phyloP scores from a whole-genome alignment of 768 basidiomycete genomes.

The Cubamyces lactineus region DNA sequence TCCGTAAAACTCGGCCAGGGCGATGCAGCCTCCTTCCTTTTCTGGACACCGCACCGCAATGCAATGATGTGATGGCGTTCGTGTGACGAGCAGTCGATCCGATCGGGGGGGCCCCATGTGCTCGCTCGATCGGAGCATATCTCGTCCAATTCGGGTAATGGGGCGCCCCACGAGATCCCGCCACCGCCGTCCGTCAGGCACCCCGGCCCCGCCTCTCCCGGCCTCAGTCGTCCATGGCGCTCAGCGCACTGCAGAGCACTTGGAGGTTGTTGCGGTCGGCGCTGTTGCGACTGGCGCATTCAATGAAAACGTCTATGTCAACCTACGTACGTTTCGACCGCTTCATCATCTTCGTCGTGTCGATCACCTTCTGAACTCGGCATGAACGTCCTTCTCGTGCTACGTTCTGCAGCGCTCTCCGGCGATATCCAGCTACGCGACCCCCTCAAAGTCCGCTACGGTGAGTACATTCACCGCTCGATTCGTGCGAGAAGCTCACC shows the following conservation, averaged over 20 bases:
- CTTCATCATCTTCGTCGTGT: too few relatives aligned
- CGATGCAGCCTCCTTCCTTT: too few relatives aligned
- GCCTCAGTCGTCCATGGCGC: not conserved
- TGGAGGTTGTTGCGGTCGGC: too few relatives aligned
- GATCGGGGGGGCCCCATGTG: slow-evolving; percentile 11
- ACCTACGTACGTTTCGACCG: too few relatives aligned
- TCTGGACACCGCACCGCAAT: not conserved
- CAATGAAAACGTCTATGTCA: too few relatives aligned
- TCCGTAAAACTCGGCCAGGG: too few relatives aligned
- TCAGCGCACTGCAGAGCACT: too few relatives aligned
- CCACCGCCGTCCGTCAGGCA: slow-evolving; percentile 5
- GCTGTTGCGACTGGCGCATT: too few relatives aligned
- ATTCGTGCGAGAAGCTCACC: too few relatives aligned
- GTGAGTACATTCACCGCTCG: too few relatives aligned
- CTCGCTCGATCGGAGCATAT: slow-evolving; percentile 9
- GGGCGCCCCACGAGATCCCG: not conserved
- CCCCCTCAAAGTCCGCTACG: not conserved
- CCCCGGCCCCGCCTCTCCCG: not conserved
- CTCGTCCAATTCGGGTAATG: slow-evolving; percentile 2
- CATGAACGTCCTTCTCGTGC: not conserved
- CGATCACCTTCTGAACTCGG: not conserved
- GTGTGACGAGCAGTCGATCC: not conserved
- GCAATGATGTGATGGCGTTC: not conserved
- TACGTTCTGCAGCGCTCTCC: not conserved
- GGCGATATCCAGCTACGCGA: not conserved